Base-by-base conservation (phyloP, 192 early-diverging fungal genomes). In the Coemansia sp. region DNA sequence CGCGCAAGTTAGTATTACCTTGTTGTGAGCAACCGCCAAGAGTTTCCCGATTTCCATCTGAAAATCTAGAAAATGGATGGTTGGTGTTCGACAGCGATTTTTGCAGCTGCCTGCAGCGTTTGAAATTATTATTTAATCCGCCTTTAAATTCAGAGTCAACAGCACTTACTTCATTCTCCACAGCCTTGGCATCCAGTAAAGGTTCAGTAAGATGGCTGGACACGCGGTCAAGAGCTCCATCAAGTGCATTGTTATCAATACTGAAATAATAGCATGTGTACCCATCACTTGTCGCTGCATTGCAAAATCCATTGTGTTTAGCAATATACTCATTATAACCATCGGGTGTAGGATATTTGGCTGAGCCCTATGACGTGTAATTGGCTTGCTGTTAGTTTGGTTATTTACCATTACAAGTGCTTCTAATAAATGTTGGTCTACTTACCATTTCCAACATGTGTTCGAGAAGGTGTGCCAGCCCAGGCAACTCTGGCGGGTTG, bases 131-230 rank as follows among this genome's bases (percentile, higher is more conserved):
- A 56, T 93, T 91, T 16, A 92, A 43, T 57, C 92, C 88, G 50
- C 90, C 88, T 52, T 93, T 92, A 73, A 90, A 89, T 56, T 98
- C 95, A 1, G 94, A 95, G 69, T 98, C 92, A 10, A 98, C 92
- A 1, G 92, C 92, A 12, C 83, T 76, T 52, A 96, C 63, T 69
- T 98, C 94, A n/a, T 90, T 82, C 23, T 95, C 92, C 7, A 89
- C 89, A 62, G 88, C 88, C 25, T 82, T 83, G n/a, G 86, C 84
- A 25, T 81, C 72, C 71, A 97, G 92, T 22, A 95, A 82, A 6
- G 94, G 93, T 12, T 79, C 73, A 18, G 91, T 90, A 67, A 98
- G 95, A 65, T 95, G 93, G 56, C 90, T 86, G 0, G 92, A 77
- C 52, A 92, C 86, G 27, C 87, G 66, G 55, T 87, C 87, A 23